phyloP scores from a whole-genome alignment of 2,329 filamentous ascomycete genomes.

The Sporothrix pallida region DNA sequence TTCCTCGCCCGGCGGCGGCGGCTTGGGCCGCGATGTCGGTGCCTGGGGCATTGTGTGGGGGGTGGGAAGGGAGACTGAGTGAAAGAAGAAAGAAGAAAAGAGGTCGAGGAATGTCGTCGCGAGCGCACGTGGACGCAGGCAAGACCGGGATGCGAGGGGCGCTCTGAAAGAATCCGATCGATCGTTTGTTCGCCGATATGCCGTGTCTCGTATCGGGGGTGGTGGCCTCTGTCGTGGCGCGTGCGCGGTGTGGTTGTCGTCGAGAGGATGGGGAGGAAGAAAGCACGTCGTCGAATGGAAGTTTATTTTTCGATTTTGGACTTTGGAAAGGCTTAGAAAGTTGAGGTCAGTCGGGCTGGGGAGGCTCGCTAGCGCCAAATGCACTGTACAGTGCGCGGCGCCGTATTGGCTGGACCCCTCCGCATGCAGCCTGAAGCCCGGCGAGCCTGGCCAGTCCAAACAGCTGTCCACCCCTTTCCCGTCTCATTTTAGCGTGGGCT shows the following conservation, averaged over 20 bases:
- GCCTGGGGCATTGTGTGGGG: slow-evolving; percentile 49
- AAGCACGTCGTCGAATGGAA: not conserved
- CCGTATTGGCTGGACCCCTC: not conserved
- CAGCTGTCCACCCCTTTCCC: slow-evolving; percentile 20
- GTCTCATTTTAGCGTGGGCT: slow-evolving; percentile 14
- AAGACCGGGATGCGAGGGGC: not conserved
- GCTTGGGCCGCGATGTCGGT: slow-evolving; percentile 69
- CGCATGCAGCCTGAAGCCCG: slow-evolving; percentile 25
- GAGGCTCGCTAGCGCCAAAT: slow-evolving; percentile 21
- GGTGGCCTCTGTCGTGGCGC: not conserved
- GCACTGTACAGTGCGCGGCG: slow-evolving; percentile 10
- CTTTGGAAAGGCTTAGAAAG: not conserved
- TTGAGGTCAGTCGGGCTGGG: not conserved
- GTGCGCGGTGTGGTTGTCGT: not conserved
- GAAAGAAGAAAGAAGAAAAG: not conserved
- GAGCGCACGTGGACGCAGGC: slow-evolving; percentile 21
- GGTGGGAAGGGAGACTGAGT: not conserved
- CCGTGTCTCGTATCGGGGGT: not conserved
- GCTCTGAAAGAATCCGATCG: not conserved
- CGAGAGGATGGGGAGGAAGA: not conserved
- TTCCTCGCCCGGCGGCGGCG: slow-evolving; percentile 76
- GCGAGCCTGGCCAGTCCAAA: not conserved
- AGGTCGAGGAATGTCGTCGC: not conserved
- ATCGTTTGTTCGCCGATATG: not conserved
- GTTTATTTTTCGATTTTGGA: slow-evolving; percentile 1